Conservation (phyloP, 345 rosid genomes). For the Iberis pinnata region DNA sequence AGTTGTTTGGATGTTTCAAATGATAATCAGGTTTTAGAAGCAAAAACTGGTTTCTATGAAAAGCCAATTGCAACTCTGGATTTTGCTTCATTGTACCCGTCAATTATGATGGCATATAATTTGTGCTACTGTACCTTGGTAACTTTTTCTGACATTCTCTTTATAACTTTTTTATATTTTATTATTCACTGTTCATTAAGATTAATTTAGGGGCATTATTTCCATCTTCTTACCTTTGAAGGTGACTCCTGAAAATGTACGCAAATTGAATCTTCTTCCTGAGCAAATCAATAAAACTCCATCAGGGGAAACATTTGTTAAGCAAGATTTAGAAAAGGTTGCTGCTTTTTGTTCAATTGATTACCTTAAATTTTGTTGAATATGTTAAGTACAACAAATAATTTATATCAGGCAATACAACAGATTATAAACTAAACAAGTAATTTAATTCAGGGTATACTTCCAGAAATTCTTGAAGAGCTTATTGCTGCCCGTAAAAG, state of each 20-base stretch:
- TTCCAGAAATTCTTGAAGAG: constrained; percentile 99
- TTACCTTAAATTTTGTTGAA: constrained; percentile 3
- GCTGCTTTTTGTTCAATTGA: neutral
- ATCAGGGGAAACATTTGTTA: constrained; percentile 88
- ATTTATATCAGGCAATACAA: neutral
- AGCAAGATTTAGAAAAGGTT: constrained; percentile 82
- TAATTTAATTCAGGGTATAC: constrained; percentile 64
- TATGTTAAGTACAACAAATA: constrained; percentile 7
- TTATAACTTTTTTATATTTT: neutral
- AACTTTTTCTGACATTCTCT: constrained; percentile 22
- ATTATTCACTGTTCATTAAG: neutral
- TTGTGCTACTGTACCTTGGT: constrained; percentile 95
- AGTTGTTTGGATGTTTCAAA: neutral
- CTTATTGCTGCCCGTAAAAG: constrained; percentile 82
- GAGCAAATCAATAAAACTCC: constrained; percentile 84
- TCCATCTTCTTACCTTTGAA: constrained; percentile 30
- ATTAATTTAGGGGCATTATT: constrained; percentile 13
- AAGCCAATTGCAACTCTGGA: constrained; percentile 94
- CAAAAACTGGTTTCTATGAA: constrained; percentile 85
- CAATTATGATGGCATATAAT: constrained; percentile 99
- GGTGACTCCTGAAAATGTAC: constrained; percentile 87
- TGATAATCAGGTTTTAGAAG: constrained; percentile 70
- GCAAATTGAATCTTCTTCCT: constrained; percentile 74
- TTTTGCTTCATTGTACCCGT: constrained; percentile 96
- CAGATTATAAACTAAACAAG: constrained; percentile 8